Conservation (phyloP, 352 stramenopile genomes). For the Phytophthora fragariaefolia region DNA sequence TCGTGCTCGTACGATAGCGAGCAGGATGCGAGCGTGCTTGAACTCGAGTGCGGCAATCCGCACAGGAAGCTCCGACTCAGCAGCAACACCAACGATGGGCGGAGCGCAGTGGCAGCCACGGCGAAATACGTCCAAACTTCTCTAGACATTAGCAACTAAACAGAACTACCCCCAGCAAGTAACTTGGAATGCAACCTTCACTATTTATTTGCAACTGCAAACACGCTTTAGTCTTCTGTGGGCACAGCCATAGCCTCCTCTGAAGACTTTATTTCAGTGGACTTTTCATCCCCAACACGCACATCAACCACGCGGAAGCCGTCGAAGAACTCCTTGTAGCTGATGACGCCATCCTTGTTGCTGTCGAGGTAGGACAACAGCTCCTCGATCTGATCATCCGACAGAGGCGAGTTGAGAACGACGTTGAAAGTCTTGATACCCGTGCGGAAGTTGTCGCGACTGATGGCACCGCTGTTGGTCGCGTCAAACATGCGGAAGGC, state of each 20-base stretch:
- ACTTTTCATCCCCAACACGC: slow-evolving; percentile 53
- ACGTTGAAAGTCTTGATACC: slow-evolving; percentile 90
- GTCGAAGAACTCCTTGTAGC: slow-evolving; percentile 95
- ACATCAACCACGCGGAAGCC: slow-evolving; percentile 91
- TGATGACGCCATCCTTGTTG: slow-evolving; percentile 91
- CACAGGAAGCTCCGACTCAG: slow-evolving; percentile 32
- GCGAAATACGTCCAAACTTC: slow-evolving; percentile 29
- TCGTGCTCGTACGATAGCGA: slow-evolving; percentile 30
- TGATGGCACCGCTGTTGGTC: slow-evolving; percentile 82
- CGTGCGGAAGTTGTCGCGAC: slow-evolving; percentile 84
- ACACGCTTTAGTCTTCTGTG: slow-evolving; percentile 9
- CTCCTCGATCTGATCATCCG: slow-evolving; percentile 92
- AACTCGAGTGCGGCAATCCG: slow-evolving; percentile 25
- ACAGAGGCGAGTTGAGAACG: slow-evolving; percentile 90
- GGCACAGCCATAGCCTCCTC: neutral
- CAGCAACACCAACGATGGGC: slow-evolving; percentile 10
- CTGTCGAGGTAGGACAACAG: slow-evolving; percentile 88
- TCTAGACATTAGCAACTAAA: slow-evolving; percentile 12
- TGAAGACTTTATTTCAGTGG: slow-evolving; percentile 14
- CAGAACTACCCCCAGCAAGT: neutral
- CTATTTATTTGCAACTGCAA: slow-evolving; percentile 26
- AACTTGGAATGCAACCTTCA: slow-evolving; percentile 15
- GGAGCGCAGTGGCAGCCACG: slow-evolving; percentile 18
- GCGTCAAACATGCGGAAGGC: slow-evolving; percentile 94
- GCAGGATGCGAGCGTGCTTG: slow-evolving; percentile 8